A percentile compares a stretch with the other conserved stretches of the same genome.
Conservation (phyloP, 257 asterid genomes). For the Solanum verrucosum region DNA sequence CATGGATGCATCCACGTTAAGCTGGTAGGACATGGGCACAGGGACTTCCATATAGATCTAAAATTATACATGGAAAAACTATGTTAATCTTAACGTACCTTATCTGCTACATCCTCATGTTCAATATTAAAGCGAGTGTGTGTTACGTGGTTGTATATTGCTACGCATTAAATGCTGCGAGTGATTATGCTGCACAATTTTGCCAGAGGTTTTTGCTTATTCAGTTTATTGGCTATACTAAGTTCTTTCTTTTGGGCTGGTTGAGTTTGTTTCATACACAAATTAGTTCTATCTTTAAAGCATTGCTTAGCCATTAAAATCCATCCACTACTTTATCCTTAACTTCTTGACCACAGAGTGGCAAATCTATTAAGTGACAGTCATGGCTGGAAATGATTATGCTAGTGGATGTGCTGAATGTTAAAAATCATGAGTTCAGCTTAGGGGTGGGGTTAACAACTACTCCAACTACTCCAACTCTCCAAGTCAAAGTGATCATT, state of each 20-base stretch:
- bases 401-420: not conserved
- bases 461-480: not conserved
- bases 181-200: not conserved
- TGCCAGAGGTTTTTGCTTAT: not conserved
- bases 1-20: not conserved
- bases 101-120: not conserved
- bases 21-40: not conserved
- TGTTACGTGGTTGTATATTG: not conserved
- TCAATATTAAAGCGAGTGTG: not conserved
- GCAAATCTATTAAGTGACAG: not conserved
- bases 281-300: not conserved
- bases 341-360: not conserved
- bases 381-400: not conserved
- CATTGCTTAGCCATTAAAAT: not conserved
- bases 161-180: not conserved
- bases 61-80: not conserved
- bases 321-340: not conserved
- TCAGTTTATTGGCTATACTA: not conserved
- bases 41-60: not conserved
- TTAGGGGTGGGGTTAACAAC: not conserved
- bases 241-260: not conserved
- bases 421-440: not conserved
- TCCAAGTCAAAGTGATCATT: not conserved
- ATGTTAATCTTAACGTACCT: not conserved
- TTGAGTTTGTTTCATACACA: not conserved